Evolutionary conservation across 2,329 filamentous ascomycete genomes (phyloP).

Genomic region (Neonectria hederae): DNA sequence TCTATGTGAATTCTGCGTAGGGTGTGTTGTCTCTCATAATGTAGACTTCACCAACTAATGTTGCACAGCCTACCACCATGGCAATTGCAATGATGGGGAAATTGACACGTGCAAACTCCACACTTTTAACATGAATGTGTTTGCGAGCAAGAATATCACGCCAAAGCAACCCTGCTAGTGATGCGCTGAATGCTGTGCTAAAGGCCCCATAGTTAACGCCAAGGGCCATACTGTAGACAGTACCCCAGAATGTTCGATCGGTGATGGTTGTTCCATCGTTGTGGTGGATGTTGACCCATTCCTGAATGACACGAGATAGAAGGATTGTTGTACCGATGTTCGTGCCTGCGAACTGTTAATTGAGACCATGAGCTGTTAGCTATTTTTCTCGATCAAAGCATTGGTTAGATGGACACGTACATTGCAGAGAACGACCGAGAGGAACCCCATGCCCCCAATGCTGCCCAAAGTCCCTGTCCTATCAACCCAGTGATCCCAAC

Average conservation of each 20-base stretch:
- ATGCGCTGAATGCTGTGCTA: slow-evolving; percentile 76
- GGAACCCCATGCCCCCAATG: slow-evolving; percentile 77
- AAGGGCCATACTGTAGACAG: slow-evolving; percentile 78
- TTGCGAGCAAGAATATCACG: slow-evolving; percentile 74
- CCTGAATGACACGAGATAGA: slow-evolving; percentile 74
- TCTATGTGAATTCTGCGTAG: slow-evolving; percentile 7
- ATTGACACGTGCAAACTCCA: slow-evolving; percentile 76
- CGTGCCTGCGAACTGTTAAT: slow-evolving; percentile 74
- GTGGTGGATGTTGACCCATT: slow-evolving; percentile 70
- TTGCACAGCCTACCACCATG: slow-evolving; percentile 70
- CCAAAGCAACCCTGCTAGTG: slow-evolving; percentile 77
- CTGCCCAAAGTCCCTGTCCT: slow-evolving; percentile 75
- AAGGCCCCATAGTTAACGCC: slow-evolving; percentile 81
- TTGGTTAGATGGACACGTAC: slow-evolving; percentile 56
- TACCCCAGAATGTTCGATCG: slow-evolving; percentile 76
- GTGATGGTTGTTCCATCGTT: slow-evolving; percentile 59
- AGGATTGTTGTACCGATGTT: slow-evolving; percentile 82
- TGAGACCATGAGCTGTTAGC: slow-evolving; percentile 1
- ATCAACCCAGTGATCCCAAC: slow-evolving; percentile 77
- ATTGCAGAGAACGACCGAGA: slow-evolving; percentile 77
- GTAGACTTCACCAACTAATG: slow-evolving; percentile 72
- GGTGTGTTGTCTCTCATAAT: slow-evolving; percentile 48
- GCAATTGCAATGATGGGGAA: slow-evolving; percentile 75
- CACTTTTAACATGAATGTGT: slow-evolving; percentile 69
- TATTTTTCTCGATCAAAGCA: not conserved